A percentile compares a stretch with the other conserved stretches of the same genome.
Conservation (phyloP, 1,139 yeast species). For the Arxiozyma bovina region DNA sequence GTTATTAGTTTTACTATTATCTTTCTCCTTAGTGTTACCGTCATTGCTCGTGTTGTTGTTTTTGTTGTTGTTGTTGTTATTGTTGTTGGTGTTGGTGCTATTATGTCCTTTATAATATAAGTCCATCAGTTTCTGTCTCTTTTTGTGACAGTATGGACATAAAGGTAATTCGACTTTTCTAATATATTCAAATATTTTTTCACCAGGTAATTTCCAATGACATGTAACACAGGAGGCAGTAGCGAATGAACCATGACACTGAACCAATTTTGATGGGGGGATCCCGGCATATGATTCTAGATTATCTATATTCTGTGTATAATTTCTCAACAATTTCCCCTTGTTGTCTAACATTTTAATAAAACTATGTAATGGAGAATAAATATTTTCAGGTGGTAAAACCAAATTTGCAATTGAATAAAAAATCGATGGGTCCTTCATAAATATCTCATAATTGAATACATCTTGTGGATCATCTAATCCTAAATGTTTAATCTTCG, state of each 20-base stretch:
- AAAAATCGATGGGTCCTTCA: slow-evolving; percentile 70
- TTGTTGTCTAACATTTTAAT: slow-evolving; percentile 64
- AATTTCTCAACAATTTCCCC: slow-evolving; percentile 73
- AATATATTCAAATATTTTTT: slow-evolving; percentile 52
- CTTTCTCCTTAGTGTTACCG: too few species aligned
- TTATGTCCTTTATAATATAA: background rate
- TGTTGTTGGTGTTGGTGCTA: too few species aligned
- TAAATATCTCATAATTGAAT: slow-evolving; percentile 66
- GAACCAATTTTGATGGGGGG: slow-evolving; percentile 58
- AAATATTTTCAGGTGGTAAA: slow-evolving; percentile 63
- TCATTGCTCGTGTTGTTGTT: too few species aligned
- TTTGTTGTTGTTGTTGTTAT: slow-evolving; percentile 12
- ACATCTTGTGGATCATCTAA: slow-evolving; percentile 90
- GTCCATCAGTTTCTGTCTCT: slow-evolving; percentile 31
- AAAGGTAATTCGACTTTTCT: slow-evolving; percentile 55
- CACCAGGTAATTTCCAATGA: slow-evolving; percentile 57
- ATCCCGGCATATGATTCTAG: slow-evolving; percentile 81
- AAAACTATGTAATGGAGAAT: slow-evolving; percentile 80
- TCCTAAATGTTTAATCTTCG: slow-evolving; percentile 59
- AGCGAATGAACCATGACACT: slow-evolving; percentile 95
- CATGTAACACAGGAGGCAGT: slow-evolving; percentile 84
- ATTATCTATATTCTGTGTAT: slow-evolving; percentile 93
- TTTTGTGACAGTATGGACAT: slow-evolving; percentile 59
- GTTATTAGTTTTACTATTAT: background rate
- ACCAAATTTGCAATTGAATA: slow-evolving; percentile 84